These are phyloP conservation scores for Candida manassasensis DNA, from an alignment of 805 yeast genomes.

Conservation along the genomic window DNA sequence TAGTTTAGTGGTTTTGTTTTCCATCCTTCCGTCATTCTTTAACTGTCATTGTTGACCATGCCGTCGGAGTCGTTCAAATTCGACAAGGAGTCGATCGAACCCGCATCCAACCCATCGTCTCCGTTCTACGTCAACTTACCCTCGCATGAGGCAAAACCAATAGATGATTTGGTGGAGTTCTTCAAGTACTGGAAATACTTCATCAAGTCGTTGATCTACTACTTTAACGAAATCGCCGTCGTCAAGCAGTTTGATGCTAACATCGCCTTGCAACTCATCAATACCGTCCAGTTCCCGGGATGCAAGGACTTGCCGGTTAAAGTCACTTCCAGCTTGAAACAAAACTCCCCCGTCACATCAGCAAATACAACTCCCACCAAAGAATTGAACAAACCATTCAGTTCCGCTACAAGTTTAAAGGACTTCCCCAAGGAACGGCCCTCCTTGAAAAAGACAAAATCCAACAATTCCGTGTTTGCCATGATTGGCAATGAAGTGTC, in stretches of 20 bases:
- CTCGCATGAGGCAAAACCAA: slow-evolving; percentile 32
- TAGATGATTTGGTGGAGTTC: slow-evolving; percentile 32
- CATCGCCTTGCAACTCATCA: slow-evolving; percentile 33
- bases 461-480: slow-evolving; percentile 11
- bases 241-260: slow-evolving; percentile 44
- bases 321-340: slow-evolving; percentile 4
- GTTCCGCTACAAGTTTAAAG: slow-evolving; percentile 1
- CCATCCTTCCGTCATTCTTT: too few relatives aligned
- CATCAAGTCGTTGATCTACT: slow-evolving; percentile 32
- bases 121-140: slow-evolving; percentile 41
- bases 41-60: too few relatives aligned
- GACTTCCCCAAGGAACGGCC: slow-evolving; percentile 14
- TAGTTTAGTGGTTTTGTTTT: too few relatives aligned
- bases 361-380: slow-evolving; percentile 7
- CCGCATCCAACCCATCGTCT: slow-evolving; percentile 28
- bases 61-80: slow-evolving; percentile 1
- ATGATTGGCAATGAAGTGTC: slow-evolving; percentile 9
- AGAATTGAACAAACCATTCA: slow-evolving; percentile 9
- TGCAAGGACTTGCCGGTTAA: slow-evolving; percentile 36
- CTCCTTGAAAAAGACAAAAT: slow-evolving; percentile 19
- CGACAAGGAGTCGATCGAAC: slow-evolving; percentile 22
- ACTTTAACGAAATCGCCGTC: slow-evolving; percentile 40
- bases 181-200: slow-evolving; percentile 40
- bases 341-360: slow-evolving; percentile 3
- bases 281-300: slow-evolving; percentile 37